phyloP scores from a whole-genome alignment of 2,329 filamentous ascomycete genomes.

The Pseudogymnoascus pannorum region DNA sequence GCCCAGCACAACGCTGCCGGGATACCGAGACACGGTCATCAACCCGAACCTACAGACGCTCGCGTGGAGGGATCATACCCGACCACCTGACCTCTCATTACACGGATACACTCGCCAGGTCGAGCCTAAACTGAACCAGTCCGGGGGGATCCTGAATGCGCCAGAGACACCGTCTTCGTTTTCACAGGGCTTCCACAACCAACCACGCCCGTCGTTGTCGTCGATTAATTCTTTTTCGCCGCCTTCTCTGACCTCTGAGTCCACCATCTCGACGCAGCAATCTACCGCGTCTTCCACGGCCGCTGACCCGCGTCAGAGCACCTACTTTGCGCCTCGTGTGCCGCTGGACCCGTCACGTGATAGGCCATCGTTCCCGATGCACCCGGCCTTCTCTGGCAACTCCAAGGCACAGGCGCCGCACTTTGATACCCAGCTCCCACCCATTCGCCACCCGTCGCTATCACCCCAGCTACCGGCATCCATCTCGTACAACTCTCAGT shows the following conservation, averaged over 20 bases:
- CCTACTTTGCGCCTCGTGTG: conserved; percentile 24
- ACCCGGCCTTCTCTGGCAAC: not conserved
- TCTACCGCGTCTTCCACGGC: conserved; percentile 21
- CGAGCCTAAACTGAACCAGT: conserved; percentile 14
- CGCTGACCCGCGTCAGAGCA: conserved; percentile 22
- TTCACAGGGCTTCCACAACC: conserved; percentile 17
- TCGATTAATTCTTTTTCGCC: conserved; percentile 18
- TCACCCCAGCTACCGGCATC: conserved; percentile 21
- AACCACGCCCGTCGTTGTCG: conserved; percentile 22
- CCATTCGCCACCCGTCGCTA: conserved; percentile 22
- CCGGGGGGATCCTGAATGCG: conserved; percentile 16
- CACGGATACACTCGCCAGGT: conserved; percentile 15
- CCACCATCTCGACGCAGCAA: conserved; percentile 17
- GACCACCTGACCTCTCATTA: conserved; percentile 16
- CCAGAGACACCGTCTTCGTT: not conserved
- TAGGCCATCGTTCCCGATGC: conserved; percentile 23
- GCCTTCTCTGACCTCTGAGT: conserved; percentile 25
- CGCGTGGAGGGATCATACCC: conserved; percentile 25
- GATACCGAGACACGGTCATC: conserved; percentile 27
- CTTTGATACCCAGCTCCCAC: conserved; percentile 25
- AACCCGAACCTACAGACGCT: conserved; percentile 17
- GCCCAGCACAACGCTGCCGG: conserved; percentile 14
- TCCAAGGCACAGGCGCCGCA: not conserved
- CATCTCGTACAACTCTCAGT: not conserved
- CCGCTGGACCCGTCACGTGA: conserved; percentile 27